Evolutionary conservation across 805 yeast species (phyloP), one percentile per base, ranked within the genome.

Genomic region (Metschnikowia amazonensis): DNA sequence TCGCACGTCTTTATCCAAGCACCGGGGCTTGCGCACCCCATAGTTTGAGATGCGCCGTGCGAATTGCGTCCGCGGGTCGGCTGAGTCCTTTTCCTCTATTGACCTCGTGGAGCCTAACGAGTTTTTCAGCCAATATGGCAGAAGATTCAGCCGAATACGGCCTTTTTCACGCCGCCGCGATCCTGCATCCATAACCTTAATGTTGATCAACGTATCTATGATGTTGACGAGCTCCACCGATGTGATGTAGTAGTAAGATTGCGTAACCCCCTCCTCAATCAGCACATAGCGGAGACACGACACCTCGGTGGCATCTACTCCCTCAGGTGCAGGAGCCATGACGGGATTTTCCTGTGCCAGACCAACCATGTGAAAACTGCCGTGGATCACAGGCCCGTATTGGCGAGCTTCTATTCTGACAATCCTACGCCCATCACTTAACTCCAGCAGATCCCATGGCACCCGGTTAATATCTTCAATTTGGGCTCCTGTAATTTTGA

Each of bases 11-110:
- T 81, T 82, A 57, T 81, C 86, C 61, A 81, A 81, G 1, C 85
- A 85, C 54, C 86, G 68, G 23, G 86, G 87, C 53, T 79, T 80
- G 55, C 85, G 70, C 25, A 70, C 64, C 47, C 77, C 80, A 58
- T 82, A 82, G 16, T 76, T 75, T 84, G 81, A 81, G 20, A 82
- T 81, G 58, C 86, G 67, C 47, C 78, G 78, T 3, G 86, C 86
- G 49, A 81, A 66, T 51, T 80, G 84, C 13, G 42, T 32, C n/a
- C 48, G 39, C 25, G 45, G 25, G 18, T 46, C 51, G 10, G 28
- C 39, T 4, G 21, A 36, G 5, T 47, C 50, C 9, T 40, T 44
- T 10, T 14, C 31, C 25, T 36, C 38, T 16, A 40, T 70, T 45
- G 67, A 67, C 62, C 61, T 58, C 36, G 67, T 59, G 4, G 82